Base-by-base conservation (phyloP, 208 protist species). In the Acanthamoeba triangularis region DNA sequence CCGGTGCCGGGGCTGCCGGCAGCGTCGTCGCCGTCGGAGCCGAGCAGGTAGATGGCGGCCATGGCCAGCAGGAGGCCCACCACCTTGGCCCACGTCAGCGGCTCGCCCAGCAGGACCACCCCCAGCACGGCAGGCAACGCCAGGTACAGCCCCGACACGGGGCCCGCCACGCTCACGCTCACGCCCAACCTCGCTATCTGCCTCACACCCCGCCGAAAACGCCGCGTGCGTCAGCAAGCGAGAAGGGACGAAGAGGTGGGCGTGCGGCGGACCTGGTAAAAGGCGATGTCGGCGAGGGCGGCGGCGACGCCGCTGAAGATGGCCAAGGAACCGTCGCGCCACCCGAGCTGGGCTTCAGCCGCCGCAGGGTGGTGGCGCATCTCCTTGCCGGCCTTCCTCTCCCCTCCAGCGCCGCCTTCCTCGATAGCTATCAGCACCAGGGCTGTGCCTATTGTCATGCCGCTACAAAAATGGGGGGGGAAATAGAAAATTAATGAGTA, bases 81-180 rank as follows among this genome's bases (percentile, higher is more conserved):
- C 41, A 61, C 78, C 78, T 87, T 87, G 78, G 41, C 47, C 28
- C 5, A 10, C 8, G 78, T 87, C 33, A 87, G 30, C 33, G 78
- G 49, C 52, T 87, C 78, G 6, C 78, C 78, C n/a, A 87, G 78
- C 14, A 87, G 41, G 2, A 87, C 5, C 41, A 87, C 78, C 47
- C 78, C 78, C 78, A 87, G 78, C 52, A 87, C 49, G 16, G 78
- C 78, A 2, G 78, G 78, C 28, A 87, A 8, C 18, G 78, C 37
- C 78, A 87, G 52, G 78, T 87, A 87, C 11, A 87, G 49, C 1
- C 78, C 78, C 28, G 78, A 87, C 52, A 87, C 78, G 3, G 78
- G 78, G 33, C 78, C 78, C 3, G 78, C 78, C n/a, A 87, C 78
- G 78, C 78, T 87, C n/a, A 87, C 78, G 78, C 78, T 87, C 78